phyloP scores from a whole-genome alignment of 345 rosid genomes.

The Eucalyptus viminalis region DNA sequence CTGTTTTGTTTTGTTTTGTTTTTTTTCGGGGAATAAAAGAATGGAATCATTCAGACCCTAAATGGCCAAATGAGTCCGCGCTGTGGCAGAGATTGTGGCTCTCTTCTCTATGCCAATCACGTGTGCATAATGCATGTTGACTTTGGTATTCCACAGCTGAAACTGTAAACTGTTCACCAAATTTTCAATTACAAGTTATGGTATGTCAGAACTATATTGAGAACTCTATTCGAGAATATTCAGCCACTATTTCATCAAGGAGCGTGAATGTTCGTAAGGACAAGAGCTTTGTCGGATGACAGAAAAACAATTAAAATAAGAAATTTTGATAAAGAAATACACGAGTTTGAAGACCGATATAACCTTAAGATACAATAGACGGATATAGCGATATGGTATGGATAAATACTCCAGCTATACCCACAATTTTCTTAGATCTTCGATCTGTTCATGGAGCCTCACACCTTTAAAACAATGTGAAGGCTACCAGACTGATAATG shows the following conservation, averaged over 20 bases:
- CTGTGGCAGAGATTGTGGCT: not conserved
- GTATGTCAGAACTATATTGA: not conserved
- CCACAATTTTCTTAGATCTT: not conserved
- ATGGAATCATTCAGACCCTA: no score
- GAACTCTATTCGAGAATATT: not conserved
- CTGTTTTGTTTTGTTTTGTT: no score
- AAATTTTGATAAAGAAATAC: not conserved
- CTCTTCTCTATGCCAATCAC: not conserved
- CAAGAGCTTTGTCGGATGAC: not conserved
- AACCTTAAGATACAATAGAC: not conserved
- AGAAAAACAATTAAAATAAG: not conserved
- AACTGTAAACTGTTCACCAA: not conserved
- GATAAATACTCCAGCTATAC: not conserved
- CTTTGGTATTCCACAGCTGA: not conserved
- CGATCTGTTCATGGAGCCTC: not conserved
- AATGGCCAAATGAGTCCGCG: not conserved
- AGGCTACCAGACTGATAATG: not conserved
- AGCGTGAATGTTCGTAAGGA: not conserved
- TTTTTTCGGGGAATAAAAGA: no score
- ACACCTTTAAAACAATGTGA: not conserved
- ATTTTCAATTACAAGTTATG: not conserved
- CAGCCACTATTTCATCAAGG: not conserved
- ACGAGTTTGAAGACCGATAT: not conserved
- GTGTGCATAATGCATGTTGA: not conserved
- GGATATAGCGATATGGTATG: not conserved